phyloP scores from a whole-genome alignment of 192 early-diverging fungal species.

The Coemansia sp. region DNA sequence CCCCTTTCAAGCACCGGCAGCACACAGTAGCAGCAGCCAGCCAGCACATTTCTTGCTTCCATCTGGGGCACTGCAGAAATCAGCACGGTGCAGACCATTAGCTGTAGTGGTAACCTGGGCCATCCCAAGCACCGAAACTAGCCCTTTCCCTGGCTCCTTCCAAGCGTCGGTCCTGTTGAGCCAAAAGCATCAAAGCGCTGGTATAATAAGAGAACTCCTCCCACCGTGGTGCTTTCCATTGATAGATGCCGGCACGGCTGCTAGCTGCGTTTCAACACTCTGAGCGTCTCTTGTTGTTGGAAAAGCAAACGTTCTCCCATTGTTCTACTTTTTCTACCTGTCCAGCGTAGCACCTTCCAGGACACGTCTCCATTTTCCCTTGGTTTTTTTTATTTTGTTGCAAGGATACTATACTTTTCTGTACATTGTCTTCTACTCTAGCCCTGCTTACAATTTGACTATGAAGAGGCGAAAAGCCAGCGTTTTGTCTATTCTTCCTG shows the following conservation, averaged over 20 bases:
- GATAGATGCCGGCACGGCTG: too few species aligned
- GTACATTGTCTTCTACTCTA: not conserved
- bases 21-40: not conserved
- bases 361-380: too few species aligned
- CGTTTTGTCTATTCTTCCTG: not conserved
- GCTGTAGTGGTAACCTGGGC: not conserved
- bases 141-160: not conserved
- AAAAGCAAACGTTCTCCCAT: too few species aligned
- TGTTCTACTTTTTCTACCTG: too few species aligned
- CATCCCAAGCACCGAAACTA: not conserved
- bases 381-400: not conserved
- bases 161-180: too few species aligned
- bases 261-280: too few species aligned
- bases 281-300: too few species aligned
- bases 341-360: too few species aligned
- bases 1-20: not conserved
- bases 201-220: too few species aligned
- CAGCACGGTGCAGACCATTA: constrained; percentile 5
- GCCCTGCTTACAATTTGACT: not conserved
- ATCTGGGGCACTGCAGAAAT: constrained; percentile 1
- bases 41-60: constrained; percentile 16
- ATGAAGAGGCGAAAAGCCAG: not conserved
- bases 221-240: too few species aligned
- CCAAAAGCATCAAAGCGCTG: too few species aligned
- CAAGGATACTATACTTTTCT: not conserved